Evolutionary conservation across 305 asterid species (phyloP).

Genomic region (Solanum chacoense): DNA sequence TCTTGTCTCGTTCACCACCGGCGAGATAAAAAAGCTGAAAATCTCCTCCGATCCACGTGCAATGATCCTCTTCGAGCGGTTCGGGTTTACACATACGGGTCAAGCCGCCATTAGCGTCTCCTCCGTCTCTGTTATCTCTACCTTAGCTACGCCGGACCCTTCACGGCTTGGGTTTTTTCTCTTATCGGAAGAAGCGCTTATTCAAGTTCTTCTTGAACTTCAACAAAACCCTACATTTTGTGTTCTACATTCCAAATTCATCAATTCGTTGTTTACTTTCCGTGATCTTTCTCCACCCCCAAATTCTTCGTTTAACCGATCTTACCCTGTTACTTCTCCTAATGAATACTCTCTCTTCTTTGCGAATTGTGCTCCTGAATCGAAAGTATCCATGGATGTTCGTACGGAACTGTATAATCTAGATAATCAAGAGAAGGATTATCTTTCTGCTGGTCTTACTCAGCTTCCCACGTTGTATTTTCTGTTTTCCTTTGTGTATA

Average conservation of each 20-base stretch:
- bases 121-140: slow-evolving; percentile 40
- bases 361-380: slow-evolving; percentile 71
- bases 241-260: slow-evolving; percentile 54
- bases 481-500: slow-evolving; percentile 46
- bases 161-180: slow-evolving; percentile 66
- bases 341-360: slow-evolving; percentile 70
- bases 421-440: slow-evolving; percentile 61
- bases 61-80: slow-evolving; percentile 71
- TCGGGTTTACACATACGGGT: slow-evolving; percentile 71
- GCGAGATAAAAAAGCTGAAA: slow-evolving; percentile 62
- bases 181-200: slow-evolving; percentile 54
- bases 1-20: slow-evolving; percentile 29
- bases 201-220: slow-evolving; percentile 64
- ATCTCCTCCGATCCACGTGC: slow-evolving; percentile 55
- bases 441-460: slow-evolving; percentile 68
- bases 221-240: slow-evolving; percentile 57
- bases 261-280: slow-evolving; percentile 43
- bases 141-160: slow-evolving; percentile 32
- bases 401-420: slow-evolving; percentile 65
- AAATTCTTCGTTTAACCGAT: slow-evolving; percentile 34
- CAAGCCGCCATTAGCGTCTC: slow-evolving; percentile 43
- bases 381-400: slow-evolving; percentile 62
- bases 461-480: slow-evolving; percentile 59
- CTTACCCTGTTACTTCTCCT: slow-evolving; percentile 56
- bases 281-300: slow-evolving; percentile 78